Evolutionary conservation across 176 grass and related monocot species (phyloP).

Genomic region (Cymbopogon citratus): DNA sequence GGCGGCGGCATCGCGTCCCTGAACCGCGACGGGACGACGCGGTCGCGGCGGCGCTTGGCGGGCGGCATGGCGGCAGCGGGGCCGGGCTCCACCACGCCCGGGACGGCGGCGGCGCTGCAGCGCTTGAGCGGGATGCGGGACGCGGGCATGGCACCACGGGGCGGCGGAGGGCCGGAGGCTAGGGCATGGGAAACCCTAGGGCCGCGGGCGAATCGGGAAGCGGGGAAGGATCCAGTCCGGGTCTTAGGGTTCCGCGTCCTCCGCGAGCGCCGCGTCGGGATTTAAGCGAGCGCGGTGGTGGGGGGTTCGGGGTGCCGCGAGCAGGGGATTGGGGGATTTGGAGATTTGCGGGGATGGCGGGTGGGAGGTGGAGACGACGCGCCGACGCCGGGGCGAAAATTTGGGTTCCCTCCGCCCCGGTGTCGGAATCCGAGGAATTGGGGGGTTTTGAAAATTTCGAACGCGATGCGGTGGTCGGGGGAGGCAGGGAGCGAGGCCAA

Average conservation of each 20-base stretch:
- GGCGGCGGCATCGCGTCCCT: slow-evolving; percentile 30
- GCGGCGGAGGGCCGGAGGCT: neutral
- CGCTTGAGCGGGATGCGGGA: slow-evolving; percentile 59
- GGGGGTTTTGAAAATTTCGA: slow-evolving; percentile 44
- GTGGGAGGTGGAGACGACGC: neutral
- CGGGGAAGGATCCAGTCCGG: neutral
- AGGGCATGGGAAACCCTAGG: slow-evolving; percentile 28
- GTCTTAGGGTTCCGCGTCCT: slow-evolving; percentile 36
- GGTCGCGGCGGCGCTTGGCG: slow-evolving; percentile 50
- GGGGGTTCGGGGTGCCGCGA: neutral
- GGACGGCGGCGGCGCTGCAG: slow-evolving; percentile 39
- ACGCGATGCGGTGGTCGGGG: slow-evolving; percentile 11
- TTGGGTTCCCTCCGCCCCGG: slow-evolving; percentile 35
- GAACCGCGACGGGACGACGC: slow-evolving; percentile 52
- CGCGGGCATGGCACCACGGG: slow-evolving; percentile 39
- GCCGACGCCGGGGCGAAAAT: slow-evolving; percentile 21
- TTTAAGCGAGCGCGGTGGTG: slow-evolving; percentile 5
- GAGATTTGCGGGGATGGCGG: slow-evolving; percentile 24
- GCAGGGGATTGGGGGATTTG: neutral
- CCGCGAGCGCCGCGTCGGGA: neutral
- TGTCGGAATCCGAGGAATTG: slow-evolving; percentile 16
- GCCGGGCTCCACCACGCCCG: neutral
- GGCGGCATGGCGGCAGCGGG: neutral
- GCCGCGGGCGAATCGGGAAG: slow-evolving; percentile 1
- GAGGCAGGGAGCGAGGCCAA: neutral